Percentiles rank a stretch among this genome's conserved stretches.
Conservation (phyloP, 192 early-diverging fungal genomes). For the Backusella australiensis region DNA sequence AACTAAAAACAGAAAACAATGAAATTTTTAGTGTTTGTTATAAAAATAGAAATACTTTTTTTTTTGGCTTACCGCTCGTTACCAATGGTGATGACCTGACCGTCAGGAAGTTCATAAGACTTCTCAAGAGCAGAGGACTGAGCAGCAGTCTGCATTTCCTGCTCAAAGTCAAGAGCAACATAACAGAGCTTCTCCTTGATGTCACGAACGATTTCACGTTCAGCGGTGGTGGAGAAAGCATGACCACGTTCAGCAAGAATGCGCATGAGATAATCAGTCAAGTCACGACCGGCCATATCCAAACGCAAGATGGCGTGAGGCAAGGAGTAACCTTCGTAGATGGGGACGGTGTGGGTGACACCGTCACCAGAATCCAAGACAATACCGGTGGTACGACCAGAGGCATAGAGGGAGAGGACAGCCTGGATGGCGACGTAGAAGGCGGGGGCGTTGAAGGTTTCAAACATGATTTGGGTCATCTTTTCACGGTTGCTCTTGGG, state of each 20-base stretch:
- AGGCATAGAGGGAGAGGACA: constrained; percentile 94
- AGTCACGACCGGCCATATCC: constrained; percentile 94
- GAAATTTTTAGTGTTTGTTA: no score
- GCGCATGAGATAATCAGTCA: constrained; percentile 92
- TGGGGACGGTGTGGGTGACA: constrained; percentile 95
- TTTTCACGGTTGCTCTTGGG: constrained; percentile 98
- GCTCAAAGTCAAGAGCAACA: constrained; percentile 96
- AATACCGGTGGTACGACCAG: constrained; percentile 97
- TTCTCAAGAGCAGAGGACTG: constrained; percentile 91
- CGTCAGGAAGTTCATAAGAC: constrained; percentile 97
- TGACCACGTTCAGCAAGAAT: constrained; percentile 96
- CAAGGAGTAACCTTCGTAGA: constrained; percentile 96
- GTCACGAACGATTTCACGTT: constrained; percentile 97
- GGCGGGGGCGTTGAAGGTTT: constrained; percentile 94
- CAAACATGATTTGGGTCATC: constrained; percentile 99
- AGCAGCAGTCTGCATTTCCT: constrained; percentile 94
- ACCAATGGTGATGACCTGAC: constrained; percentile 95
- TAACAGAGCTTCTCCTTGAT: constrained; percentile 99
- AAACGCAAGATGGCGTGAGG: constrained; percentile 95
- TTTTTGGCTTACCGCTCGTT: constrained; percentile 63
- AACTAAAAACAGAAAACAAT: constrained; percentile 78
- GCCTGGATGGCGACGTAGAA: constrained; percentile 98
- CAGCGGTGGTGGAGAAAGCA: constrained; percentile 92
- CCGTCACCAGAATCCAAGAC: constrained; percentile 98
- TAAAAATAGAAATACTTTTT: not conserved